Evolutionary conservation across 2,329 filamentous ascomycete genomes (phyloP).

Genomic region (Botrytis pseudocinerea): DNA sequence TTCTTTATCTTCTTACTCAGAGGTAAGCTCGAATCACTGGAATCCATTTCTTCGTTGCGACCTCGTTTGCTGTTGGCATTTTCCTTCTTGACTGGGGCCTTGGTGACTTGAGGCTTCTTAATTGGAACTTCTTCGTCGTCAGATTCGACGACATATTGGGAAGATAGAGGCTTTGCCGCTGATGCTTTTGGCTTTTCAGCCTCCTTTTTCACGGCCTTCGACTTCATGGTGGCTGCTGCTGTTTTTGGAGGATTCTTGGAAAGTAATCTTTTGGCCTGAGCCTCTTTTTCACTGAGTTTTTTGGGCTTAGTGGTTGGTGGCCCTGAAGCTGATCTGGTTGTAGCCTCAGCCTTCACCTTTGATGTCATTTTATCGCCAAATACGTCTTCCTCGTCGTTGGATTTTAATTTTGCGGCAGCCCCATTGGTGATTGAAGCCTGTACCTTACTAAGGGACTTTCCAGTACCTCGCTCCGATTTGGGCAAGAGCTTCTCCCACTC

Average conservation of each 20-base stretch:
- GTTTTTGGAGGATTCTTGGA: slow-evolving; percentile 42
- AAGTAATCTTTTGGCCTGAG: slow-evolving; percentile 57
- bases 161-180: slow-evolving; percentile 33
- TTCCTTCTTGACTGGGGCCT: slow-evolving; percentile 44
- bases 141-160: slow-evolving; percentile 40
- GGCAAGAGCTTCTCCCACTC: slow-evolving; percentile 64
- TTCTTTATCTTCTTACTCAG: slow-evolving; percentile 39
- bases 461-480: slow-evolving; percentile 58
- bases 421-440: slow-evolving; percentile 59
- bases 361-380: slow-evolving; percentile 38
- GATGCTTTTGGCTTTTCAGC: slow-evolving; percentile 16
- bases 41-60: slow-evolving; percentile 46
- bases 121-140: slow-evolving; percentile 36
- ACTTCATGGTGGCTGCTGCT: slow-evolving; percentile 28
- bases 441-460: slow-evolving; percentile 61
- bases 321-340: slow-evolving; percentile 54
- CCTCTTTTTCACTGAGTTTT: slow-evolving; percentile 55
- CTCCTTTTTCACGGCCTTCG: slow-evolving; percentile 31
- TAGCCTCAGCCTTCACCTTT: slow-evolving; percentile 45
- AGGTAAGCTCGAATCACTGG: slow-evolving; percentile 37
- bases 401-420: slow-evolving; percentile 52
- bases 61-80: slow-evolving; percentile 50
- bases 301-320: slow-evolving; percentile 55
- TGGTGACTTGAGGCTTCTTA: slow-evolving; percentile 31
- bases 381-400: slow-evolving; percentile 48